phyloP scores from a whole-genome alignment of 2,329 filamentous ascomycete species.

The Cytospora chrysosperma region DNA sequence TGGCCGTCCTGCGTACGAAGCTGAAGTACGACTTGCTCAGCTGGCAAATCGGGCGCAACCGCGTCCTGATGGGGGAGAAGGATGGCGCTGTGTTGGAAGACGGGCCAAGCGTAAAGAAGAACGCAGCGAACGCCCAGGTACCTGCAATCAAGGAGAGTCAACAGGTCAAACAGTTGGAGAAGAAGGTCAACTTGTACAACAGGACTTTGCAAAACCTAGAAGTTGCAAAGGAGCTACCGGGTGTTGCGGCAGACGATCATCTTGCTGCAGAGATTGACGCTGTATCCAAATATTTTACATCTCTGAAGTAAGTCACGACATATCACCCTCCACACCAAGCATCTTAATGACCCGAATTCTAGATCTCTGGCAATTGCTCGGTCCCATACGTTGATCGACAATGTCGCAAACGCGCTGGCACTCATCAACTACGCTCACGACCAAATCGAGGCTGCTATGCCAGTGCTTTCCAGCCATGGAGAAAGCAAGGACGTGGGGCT shows the following conservation, averaged over 20 bases:
- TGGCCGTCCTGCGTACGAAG: slow-evolving; percentile 89
- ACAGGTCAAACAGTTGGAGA: slow-evolving; percentile 76
- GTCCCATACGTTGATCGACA: slow-evolving; percentile 73
- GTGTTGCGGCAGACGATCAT: slow-evolving; percentile 77
- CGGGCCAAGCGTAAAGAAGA: slow-evolving; percentile 41
- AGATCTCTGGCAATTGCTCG: slow-evolving; percentile 82
- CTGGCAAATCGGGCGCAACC: slow-evolving; percentile 91
- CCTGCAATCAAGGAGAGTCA: slow-evolving; percentile 52
- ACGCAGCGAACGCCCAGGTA: slow-evolving; percentile 57
- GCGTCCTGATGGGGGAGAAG: slow-evolving; percentile 78
- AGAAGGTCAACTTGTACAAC: slow-evolving; percentile 87
- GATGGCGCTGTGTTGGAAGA: slow-evolving; percentile 68
- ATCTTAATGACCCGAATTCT: slow-evolving; percentile 21
- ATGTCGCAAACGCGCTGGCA: slow-evolving; percentile 77
- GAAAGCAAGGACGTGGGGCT: slow-evolving; percentile 44
- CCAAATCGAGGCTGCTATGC: slow-evolving; percentile 54
- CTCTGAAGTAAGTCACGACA: slow-evolving; percentile 67
- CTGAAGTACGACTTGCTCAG: slow-evolving; percentile 93
- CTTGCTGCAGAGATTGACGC: slow-evolving; percentile 77
- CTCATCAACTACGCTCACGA: slow-evolving; percentile 72
- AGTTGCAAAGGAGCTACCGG: slow-evolving; percentile 83
- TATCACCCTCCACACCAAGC: not conserved
- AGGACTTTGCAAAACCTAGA: slow-evolving; percentile 88
- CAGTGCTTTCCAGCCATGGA: slow-evolving; percentile 43
- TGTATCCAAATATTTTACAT: slow-evolving; percentile 80